phyloP scores from a whole-genome alignment of 164 flowering plant species.

The Saururus chinensis region DNA sequence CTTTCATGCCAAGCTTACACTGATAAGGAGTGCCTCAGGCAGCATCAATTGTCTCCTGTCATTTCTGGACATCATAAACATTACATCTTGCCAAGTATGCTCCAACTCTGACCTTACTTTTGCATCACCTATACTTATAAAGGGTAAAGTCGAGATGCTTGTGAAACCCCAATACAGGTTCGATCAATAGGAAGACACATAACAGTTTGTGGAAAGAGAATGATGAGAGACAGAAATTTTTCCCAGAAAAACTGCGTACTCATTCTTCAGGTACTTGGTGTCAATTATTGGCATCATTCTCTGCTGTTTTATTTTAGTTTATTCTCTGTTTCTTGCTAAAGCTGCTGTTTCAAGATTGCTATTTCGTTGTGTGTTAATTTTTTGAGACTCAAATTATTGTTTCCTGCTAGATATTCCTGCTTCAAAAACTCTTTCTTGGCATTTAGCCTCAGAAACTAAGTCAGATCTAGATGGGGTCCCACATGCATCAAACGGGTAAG shows the following conservation, averaged over 20 bases:
- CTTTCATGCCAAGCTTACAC: slow-evolving; percentile 68
- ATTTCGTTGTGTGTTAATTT: not conserved
- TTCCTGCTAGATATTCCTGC: slow-evolving; percentile 27
- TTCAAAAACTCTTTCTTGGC: slow-evolving; percentile 88
- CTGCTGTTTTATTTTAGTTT: not conserved
- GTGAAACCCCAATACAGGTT: slow-evolving; percentile 30
- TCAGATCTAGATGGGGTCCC: slow-evolving; percentile 41
- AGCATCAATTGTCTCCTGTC: slow-evolving; percentile 68
- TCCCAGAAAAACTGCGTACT: slow-evolving; percentile 44
- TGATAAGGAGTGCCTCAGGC: slow-evolving; percentile 76
- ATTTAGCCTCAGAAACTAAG: slow-evolving; percentile 72
- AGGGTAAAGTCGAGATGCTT: not conserved
- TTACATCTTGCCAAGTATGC: slow-evolving; percentile 82
- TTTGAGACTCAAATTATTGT: not conserved
- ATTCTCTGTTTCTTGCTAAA: no score
- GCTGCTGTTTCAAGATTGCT: not conserved
- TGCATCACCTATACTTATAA: not conserved
- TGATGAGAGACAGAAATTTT: slow-evolving; percentile 41
- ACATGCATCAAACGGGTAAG: slow-evolving; percentile 14
- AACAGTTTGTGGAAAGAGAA: slow-evolving; percentile 52
- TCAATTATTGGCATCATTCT: slow-evolving; percentile 1
- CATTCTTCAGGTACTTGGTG: slow-evolving; percentile 51
- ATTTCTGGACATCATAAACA: slow-evolving; percentile 93
- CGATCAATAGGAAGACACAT: slow-evolving; percentile 72
- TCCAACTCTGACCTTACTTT: not conserved